Evolutionary conservation across 352 stramenopile genomes (phyloP).

Genomic region (Pythium inflatum): DNA sequence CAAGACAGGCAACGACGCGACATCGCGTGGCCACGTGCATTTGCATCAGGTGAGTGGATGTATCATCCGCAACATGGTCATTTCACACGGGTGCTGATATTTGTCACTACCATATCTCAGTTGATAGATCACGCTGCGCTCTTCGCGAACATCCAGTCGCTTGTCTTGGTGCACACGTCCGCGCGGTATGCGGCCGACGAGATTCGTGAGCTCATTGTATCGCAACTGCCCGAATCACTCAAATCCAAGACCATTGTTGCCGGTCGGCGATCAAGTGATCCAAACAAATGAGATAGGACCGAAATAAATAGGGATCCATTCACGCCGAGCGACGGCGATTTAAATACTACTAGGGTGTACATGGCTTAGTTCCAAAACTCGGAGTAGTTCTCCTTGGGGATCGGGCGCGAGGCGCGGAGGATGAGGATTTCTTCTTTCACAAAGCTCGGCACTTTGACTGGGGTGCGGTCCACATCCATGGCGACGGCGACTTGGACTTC

Average conservation of each 20-base stretch:
- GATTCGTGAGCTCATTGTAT: conserved; percentile 39
- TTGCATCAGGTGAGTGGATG: conserved; percentile 56
- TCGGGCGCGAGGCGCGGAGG: conserved; percentile 70
- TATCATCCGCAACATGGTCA: neutral
- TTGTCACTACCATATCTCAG: conserved; percentile 31
- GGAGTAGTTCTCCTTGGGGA: conserved; percentile 77
- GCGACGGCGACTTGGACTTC: conserved; percentile 28
- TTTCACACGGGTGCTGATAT: neutral
- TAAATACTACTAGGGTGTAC: conserved; percentile 8
- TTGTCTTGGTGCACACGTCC: conserved; percentile 82
- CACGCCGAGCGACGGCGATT: neutral
- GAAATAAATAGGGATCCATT: neutral
- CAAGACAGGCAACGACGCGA: conserved; percentile 51
- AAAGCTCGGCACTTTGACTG: conserved; percentile 61
- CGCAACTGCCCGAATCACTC: conserved; percentile 42
- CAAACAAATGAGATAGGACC: neutral
- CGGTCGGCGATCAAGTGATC: conserved; percentile 2
- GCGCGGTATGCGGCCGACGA: conserved; percentile 53
- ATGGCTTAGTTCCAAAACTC: conserved; percentile 70
- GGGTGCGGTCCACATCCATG: conserved; percentile 60
- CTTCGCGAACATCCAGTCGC: conserved; percentile 54
- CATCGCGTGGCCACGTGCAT: conserved; percentile 71
- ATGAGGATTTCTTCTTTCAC: conserved; percentile 80
- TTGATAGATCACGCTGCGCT: conserved; percentile 38
- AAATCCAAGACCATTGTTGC: conserved; percentile 48